A percentile compares a stretch with the other conserved stretches of the same genome.
phyloP scores from a whole-genome alignment of 2,329 filamentous ascomycete genomes.

The Chaetothyriales sp. region DNA sequence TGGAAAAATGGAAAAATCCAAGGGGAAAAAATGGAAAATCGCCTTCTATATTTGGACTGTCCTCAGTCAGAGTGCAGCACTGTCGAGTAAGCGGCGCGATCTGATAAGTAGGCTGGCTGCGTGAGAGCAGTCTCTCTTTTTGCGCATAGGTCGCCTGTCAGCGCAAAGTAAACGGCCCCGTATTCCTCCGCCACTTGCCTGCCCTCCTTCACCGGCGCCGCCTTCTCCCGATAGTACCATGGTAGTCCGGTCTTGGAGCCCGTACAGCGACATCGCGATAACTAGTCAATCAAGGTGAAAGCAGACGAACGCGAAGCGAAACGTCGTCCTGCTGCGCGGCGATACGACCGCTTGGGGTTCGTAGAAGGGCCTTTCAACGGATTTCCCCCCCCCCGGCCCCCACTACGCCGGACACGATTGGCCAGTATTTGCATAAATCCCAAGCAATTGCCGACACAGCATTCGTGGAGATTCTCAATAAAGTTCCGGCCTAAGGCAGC shows the following conservation, averaged over 20 bases:
- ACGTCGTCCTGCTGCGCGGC: too few relatives aligned
- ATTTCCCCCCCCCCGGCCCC: background rate
- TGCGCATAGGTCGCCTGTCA: too few relatives aligned
- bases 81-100: too few relatives aligned
- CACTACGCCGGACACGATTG: background rate
- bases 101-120: too few relatives aligned
- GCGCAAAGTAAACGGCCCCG: too few relatives aligned
- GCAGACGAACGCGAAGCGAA: too few relatives aligned
- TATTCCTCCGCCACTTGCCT: too few relatives aligned
- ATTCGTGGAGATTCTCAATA: background rate
- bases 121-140: too few relatives aligned
- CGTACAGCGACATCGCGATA: background rate
- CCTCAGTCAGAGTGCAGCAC: too few relatives aligned
- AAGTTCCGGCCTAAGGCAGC: background rate
- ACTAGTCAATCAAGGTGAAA: background rate
- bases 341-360: background rate
- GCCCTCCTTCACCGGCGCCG: background rate
- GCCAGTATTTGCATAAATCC: background rate
- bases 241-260: background rate
- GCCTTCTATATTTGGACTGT: too few relatives aligned
- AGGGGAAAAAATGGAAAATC: too few relatives aligned
- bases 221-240: background rate
- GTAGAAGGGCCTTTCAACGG: background rate
- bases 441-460: background rate
- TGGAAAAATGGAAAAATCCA: background rate